Conservation (phyloP, 768 basidiomycete genomes). For the Strobilomyces echinocephalus region DNA sequence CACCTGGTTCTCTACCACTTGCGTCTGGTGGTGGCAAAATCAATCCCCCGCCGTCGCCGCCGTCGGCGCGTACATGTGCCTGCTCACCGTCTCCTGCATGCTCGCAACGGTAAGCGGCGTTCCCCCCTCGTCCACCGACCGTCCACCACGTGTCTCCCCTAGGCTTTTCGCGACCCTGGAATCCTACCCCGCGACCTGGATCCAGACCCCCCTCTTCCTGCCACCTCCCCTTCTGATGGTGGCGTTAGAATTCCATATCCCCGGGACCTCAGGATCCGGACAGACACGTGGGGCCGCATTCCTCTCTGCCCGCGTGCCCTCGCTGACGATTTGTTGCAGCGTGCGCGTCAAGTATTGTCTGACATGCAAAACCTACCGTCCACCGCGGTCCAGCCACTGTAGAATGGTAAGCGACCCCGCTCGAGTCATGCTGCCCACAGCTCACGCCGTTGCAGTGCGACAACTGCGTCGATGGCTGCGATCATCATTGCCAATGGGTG, state of each 20-base stretch:
- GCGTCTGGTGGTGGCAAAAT: constrained; percentile 84
- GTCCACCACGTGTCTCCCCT: not conserved
- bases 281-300: constrained; percentile 59
- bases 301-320: not conserved
- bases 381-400: constrained; percentile 93
- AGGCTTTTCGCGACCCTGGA: constrained; percentile 82
- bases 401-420: constrained; percentile 59
- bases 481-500: constrained; percentile 88
- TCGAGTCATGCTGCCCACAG: not conserved
- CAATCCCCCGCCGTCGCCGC: constrained; percentile 66
- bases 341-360: constrained; percentile 92
- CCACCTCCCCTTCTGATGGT: constrained; percentile 59
- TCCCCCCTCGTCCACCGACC: not conserved
- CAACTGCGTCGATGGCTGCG: constrained; percentile 95
- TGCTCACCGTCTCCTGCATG: constrained; percentile 73
- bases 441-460: constrained; percentile 60
- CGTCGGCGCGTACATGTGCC: constrained; percentile 57
- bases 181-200: constrained; percentile 88
- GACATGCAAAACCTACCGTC: constrained; percentile 89
- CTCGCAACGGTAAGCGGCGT: constrained; percentile 57
- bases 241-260: constrained; percentile 63
- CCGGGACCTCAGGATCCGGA: constrained; percentile 73
- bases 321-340: constrained; percentile 34
- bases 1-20: constrained; percentile 85
- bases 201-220: constrained; percentile 74